Base-by-base conservation (phyloP, 306 rosid genomes). In the Cicer judaicum region DNA sequence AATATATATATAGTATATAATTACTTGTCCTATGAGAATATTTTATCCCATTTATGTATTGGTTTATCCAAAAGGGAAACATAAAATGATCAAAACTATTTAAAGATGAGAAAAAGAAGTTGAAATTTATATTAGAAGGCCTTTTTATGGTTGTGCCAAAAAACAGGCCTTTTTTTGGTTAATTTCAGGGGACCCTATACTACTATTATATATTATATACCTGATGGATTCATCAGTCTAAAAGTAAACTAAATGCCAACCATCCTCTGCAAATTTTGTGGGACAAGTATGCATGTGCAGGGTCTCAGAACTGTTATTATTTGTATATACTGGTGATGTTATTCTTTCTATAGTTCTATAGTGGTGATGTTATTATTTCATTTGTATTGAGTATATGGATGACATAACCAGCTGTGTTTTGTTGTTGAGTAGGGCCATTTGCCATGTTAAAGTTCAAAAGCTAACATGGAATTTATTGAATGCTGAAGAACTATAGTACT, bases 201-300 rank as follows among this genome's bases (percentile, higher is more conserved):
- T 8, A 13, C 16, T 7, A 3, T 5, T 4, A 12, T 48, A 48
- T 21, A 38, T 39, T 48, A 48, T 21, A 38, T 39, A 65, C 8
- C 41, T 53, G 65, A 39, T 62, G 60, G 73, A 64, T 61, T 73
- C 64, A 24, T 29, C 71, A 57, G 73, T 60, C 70, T 60, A 42
- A 80, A 10, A 50, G 74, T 63, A 75, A 79, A 50, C 44, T 70
- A 81, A 84, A 77, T 69, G 85, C 78, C 79, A 81, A 75, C 80
- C 19, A 78, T 73, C 62, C 44, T 13, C 52, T 78, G n/a, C 74
- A 57, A 9, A 5, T 72, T 62, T 15, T 81, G 81, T 70, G 77
- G 79, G 83, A 64, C 80, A 69, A 24, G 78, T 34, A 14, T 68
- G 80, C 87, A 81, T 74, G 87, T 76, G 82, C 64, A 76, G 71